A percentile compares a stretch with the other conserved stretches of the same genome.
Evolutionary conservation across 129 eudicot species (phyloP).

Genomic region (Flaveria sonorensis): DNA sequence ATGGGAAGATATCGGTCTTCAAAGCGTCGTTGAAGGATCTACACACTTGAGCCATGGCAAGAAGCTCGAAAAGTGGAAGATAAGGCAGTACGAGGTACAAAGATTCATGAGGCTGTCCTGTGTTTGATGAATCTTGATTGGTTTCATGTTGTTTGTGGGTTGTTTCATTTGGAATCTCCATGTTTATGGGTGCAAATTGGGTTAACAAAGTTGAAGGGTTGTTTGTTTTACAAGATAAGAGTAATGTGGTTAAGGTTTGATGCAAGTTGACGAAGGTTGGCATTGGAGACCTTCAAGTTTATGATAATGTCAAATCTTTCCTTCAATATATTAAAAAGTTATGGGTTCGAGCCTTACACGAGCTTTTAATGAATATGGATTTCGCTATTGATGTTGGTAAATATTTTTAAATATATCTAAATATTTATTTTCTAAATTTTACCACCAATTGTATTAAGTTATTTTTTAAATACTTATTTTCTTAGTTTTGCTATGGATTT

Average conservation of each 20-base stretch:
- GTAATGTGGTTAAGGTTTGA: constrained; percentile 31
- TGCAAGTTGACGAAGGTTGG: constrained; percentile 9
- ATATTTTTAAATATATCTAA: too few species aligned
- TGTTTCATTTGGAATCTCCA: constrained; percentile 35
- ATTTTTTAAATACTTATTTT: too few species aligned
- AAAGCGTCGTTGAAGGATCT: constrained; percentile 61
- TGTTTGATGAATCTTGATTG: constrained; percentile 24
- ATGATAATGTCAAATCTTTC: not conserved
- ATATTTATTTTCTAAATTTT: too few species aligned
- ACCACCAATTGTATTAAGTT: too few species aligned
- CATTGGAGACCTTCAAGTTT: constrained; percentile 1
- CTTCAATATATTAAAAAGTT: not conserved
- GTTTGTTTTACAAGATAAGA: constrained; percentile 31
- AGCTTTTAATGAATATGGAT: too few species aligned
- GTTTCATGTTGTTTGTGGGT: constrained; percentile 19
- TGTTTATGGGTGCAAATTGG: constrained; percentile 27
- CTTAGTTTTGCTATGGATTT: too few species aligned
- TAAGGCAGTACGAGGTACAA: constrained; percentile 59
- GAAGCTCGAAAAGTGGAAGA: constrained; percentile 80
- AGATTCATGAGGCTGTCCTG: constrained; percentile 63
- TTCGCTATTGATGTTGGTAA: too few species aligned
- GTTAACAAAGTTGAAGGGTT: constrained; percentile 19
- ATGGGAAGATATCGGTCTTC: constrained; percentile 60
- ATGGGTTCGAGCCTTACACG: too few species aligned
- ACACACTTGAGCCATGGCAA: constrained; percentile 58